Base-by-base conservation (phyloP, 1,284 basidiomycete species). In the Trichosporon sp. region DNA sequence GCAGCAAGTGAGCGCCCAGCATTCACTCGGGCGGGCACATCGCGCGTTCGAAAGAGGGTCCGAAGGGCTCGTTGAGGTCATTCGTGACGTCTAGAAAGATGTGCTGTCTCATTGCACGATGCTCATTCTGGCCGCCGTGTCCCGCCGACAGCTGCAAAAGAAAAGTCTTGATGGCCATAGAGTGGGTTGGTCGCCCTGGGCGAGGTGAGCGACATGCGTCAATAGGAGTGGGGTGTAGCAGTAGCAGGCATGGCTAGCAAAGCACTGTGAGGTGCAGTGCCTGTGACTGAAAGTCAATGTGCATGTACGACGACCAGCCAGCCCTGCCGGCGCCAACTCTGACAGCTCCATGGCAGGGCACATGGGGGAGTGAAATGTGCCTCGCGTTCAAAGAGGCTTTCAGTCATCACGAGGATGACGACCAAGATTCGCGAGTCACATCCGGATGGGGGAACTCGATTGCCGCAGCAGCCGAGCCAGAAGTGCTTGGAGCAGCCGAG, bases 41-140 rank as follows among this genome's bases (percentile, higher is more conserved):
- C 29, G 29, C 27, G 49, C 49, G 49, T 54, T 54, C 49, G 49
- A 54, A 54, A 54, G 49, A 54, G 49, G 49, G 49, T 54, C 49
- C 49, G 49, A 54, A 54, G 25, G 25, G 49, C 21, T 27, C 27
- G 49, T 29, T 54, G 49, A 27, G 40, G 49, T 29, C 49, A 29
- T 54, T 21, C 49, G 49, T 54, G 49, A 54, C 49, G 49, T 54
- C 49, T 54, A 29, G 49, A 54, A 54, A 16, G 31, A 21, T 54
- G 21, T 23, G 27, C 13, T 54, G 49, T 54, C 49, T 54, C 49
- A 31, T 29, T 4, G 25, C 49, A 11, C 4, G 16, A 16, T 3
- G 4, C 13, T 37, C 49, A 4, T 13, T 29, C 14, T n/a, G 49
- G 6, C 27, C 27, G 49, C 16, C n/a, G n/a, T n/a, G n/a, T n/a